phyloP scores from a whole-genome alignment of 306 rosid genomes.

The Corylus avellana region DNA sequence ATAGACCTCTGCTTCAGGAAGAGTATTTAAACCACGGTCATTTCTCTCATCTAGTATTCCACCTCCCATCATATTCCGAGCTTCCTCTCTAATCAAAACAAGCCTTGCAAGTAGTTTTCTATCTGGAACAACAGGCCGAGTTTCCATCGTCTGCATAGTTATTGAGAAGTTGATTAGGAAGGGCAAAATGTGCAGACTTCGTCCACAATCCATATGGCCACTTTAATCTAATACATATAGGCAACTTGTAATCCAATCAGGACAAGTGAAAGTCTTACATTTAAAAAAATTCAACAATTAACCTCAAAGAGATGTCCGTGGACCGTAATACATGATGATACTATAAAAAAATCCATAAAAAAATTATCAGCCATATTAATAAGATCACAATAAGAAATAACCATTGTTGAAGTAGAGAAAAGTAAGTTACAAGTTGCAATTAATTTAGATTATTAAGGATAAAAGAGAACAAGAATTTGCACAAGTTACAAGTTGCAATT shows the following conservation, averaged over 20 bases:
- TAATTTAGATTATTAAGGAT: no score
- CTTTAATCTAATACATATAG: neutral
- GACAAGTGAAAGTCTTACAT: neutral
- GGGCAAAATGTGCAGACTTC: neutral
- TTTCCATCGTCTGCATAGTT: conserved; percentile 81
- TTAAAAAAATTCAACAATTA: neutral
- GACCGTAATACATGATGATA: neutral
- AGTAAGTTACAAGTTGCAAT: neutral
- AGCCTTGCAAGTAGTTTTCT: conserved; percentile 92
- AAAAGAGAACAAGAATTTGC: no score
- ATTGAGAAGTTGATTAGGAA: conserved; percentile 22
- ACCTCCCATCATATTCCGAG: conserved; percentile 98
- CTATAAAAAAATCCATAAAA: neutral
- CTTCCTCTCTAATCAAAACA: conserved; percentile 97
- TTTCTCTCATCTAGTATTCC: conserved; percentile 91
- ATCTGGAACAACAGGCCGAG: conserved; percentile 84
- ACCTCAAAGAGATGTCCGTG: neutral
- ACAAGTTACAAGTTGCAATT: no score
- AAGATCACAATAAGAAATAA: neutral
- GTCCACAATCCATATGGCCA: conserved; percentile 10
- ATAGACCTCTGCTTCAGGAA: conserved; percentile 90
- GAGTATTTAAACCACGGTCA: conserved; percentile 80
- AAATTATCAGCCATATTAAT: neutral
- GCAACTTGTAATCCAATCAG: conserved; percentile 14
- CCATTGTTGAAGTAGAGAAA: neutral